Evolutionary conservation across 106 monocot species (phyloP).

Genomic region (Dioscorea alata): DNA sequence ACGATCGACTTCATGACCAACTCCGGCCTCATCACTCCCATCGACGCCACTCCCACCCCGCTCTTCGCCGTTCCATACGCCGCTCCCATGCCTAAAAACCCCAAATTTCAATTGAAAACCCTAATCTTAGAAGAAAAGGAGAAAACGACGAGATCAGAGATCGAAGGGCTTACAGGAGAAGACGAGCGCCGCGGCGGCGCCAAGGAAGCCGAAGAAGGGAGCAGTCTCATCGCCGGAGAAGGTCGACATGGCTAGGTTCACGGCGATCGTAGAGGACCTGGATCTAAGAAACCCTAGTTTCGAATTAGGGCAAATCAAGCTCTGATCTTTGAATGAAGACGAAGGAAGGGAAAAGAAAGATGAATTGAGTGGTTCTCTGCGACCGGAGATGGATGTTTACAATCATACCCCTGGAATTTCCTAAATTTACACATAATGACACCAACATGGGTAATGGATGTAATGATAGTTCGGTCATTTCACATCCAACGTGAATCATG

Average conservation of each 20-base stretch:
- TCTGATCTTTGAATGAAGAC: not conserved
- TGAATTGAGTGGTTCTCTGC: not conserved
- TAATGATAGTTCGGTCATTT: too few relatives aligned
- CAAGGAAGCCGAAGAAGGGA: slow-evolving; percentile 73
- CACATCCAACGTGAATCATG: too few relatives aligned
- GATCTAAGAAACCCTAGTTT: slow-evolving; percentile 10
- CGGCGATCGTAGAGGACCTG: too few relatives aligned
- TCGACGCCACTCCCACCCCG: slow-evolving; percentile 82
- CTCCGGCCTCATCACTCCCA: slow-evolving; percentile 90
- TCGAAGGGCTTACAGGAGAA: slow-evolving; percentile 38
- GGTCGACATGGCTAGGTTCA: slow-evolving; percentile 10
- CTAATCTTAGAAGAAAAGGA: too few relatives aligned
- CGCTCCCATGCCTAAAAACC: slow-evolving; percentile 75
- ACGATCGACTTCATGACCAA: slow-evolving; percentile 91
- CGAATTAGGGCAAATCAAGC: too few relatives aligned
- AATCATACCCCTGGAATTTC: too few relatives aligned
- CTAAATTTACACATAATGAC: too few relatives aligned
- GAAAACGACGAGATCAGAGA: too few relatives aligned
- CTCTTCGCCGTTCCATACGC: slow-evolving; percentile 95
- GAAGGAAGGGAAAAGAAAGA: too few relatives aligned
- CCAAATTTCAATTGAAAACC: not conserved
- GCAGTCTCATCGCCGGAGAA: slow-evolving; percentile 73
- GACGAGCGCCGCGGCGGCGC: slow-evolving; percentile 61
- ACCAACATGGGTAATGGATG: too few relatives aligned
- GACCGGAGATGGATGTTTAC: not conserved